Percentiles rank a stretch among this genome's conserved stretches.
phyloP scores from a whole-genome alignment of 768 basidiomycete species.

The Tulasnella sp. region DNA sequence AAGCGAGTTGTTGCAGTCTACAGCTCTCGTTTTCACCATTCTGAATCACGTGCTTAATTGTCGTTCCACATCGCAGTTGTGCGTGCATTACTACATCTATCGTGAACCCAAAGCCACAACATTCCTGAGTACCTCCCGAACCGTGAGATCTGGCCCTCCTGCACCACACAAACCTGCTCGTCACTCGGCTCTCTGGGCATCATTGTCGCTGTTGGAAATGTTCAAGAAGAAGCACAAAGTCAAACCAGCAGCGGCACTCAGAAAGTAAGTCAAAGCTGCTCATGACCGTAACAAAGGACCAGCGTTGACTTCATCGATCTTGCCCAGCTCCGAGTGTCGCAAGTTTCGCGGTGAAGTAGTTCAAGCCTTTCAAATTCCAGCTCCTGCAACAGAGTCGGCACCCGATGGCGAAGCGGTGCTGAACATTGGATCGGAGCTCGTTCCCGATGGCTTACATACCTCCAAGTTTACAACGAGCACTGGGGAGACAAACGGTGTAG shows the following conservation, averaged over 20 bases:
- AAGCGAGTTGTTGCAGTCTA: no score
- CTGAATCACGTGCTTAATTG: no score
- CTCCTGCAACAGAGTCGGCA: slow-evolving; percentile 14
- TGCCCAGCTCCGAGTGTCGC: neutral
- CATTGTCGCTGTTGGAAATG: neutral
- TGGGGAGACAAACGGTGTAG: slow-evolving; percentile 51
- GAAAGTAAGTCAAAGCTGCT: neutral
- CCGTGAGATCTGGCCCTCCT: neutral
- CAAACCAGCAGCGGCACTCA: slow-evolving; percentile 3
- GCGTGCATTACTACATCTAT: no score
- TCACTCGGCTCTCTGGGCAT: neutral
- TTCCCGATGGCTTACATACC: slow-evolving; percentile 60
- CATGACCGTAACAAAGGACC: neutral
- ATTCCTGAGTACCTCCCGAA: neutral
- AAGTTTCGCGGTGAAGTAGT: slow-evolving; percentile 5
- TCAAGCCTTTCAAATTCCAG: neutral
- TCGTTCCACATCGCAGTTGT: no score
- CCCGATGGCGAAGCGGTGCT: slow-evolving; percentile 36
- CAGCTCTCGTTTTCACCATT: no score
- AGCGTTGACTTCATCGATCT: neutral
- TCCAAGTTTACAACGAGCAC: slow-evolving; percentile 57
- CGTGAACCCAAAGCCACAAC: neutral
- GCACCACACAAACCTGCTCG: neutral
- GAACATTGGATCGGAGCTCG: slow-evolving; percentile 37
- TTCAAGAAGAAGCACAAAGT: slow-evolving; percentile 6